Base-by-base conservation (phyloP, 2,329 filamentous ascomycete species). In the Paraconiothyrium sp. region DNA sequence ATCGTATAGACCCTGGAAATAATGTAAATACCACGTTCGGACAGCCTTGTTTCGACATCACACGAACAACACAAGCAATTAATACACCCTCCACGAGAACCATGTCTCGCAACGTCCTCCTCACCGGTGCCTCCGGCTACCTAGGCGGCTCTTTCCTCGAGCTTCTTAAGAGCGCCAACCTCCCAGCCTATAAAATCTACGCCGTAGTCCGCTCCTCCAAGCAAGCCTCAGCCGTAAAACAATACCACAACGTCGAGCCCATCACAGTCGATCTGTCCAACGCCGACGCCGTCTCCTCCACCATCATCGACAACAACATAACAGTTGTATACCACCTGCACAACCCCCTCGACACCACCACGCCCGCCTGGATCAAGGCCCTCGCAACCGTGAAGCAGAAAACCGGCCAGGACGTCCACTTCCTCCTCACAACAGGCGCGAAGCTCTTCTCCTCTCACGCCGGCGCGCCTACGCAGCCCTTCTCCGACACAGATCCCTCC, bases 81-180 rank as follows among this genome's bases (percentile, higher is more conserved):
- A 9, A 37, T 4, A 16, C n/a, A 16, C 6, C 22, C n/a, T 7
- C 10, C n/a, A 24, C 24, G 22, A 7, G n/a, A 34, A 41, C 1
- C 69, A 76, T 75, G 72, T 52, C 67, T 49, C 73, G 72, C 60
- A 81, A 82, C 48, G 78, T 85, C 54, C 79, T 85, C 34, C 76
- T 86, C 49, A 86, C 84, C 0, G 84, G 84, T 9, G 83, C 67
- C 32, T 85, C 84, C 0, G 85, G 85, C 27, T 86, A 86, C 59
- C 81, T 86, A 0, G 84, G 84, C 24, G 85, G 84, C 2, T 80
- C 78, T 0, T 72, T 86, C 2, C 80, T 86, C 5, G 78, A 80
- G 9, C 76, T 75, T 6, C 76, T 79, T 61, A 65, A 70, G 1
- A 57, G 61, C 3, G 75, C 79, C 30, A 67, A 73, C 2, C 78